A percentile compares a stretch with the other conserved stretches of the same genome.
Evolutionary conservation across 148 eudicot genomes (phyloP).

Genomic region (Dysphania ambrosioides): DNA sequence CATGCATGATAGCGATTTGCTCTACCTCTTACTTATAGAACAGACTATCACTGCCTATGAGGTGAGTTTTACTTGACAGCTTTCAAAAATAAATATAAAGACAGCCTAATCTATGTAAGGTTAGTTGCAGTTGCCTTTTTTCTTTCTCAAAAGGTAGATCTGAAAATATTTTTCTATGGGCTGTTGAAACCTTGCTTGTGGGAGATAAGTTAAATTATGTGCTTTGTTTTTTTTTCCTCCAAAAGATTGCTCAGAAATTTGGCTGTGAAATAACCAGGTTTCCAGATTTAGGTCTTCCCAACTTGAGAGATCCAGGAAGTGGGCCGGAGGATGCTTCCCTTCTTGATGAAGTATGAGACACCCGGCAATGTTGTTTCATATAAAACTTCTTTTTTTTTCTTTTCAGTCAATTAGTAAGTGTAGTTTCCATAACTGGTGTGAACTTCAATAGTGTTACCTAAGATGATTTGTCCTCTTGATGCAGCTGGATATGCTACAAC

Average conservation of each 20-base stretch:
- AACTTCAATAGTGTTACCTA: neutral
- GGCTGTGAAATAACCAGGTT: conserved; percentile 41
- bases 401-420: neutral
- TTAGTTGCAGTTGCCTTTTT: no score
- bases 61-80: neutral
- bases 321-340: conserved; percentile 81
- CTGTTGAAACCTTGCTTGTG: no score
- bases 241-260: neutral
- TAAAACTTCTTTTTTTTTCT: neutral
- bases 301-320: conserved; percentile 55
- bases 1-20: neutral
- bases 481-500: conserved; percentile 99
- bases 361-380: conserved; percentile 4
- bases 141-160: no score
- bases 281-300: conserved; percentile 52
- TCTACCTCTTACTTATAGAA: neutral
- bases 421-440: neutral
- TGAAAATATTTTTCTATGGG: no score
- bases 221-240: neutral
- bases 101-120: no score
- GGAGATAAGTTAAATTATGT: no score
- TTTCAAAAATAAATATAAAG: no score
- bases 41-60: neutral
- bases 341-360: conserved; percentile 77
- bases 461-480: conserved; percentile 30